These are phyloP conservation scores for Gossypium lobatum DNA, from an alignment of 441 rosid genomes.

Conservation along the genomic window DNA sequence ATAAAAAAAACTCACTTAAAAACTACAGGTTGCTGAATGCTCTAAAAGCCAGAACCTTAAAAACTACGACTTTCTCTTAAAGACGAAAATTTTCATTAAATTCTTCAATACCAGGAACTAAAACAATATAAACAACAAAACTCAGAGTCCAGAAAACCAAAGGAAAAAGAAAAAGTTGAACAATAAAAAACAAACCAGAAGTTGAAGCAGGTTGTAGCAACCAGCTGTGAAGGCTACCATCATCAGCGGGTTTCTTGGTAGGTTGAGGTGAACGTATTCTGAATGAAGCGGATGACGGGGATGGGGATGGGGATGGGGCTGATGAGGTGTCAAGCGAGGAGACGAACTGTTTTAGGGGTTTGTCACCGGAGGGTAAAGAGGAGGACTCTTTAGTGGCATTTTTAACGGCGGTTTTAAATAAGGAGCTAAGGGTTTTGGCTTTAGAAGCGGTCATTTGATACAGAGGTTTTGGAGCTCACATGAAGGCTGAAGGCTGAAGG, in stretches of 20 bases:
- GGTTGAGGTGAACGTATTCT: slow-evolving; percentile 3
- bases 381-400: background rate
- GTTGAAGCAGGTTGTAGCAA: slow-evolving; percentile 3
- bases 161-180: background rate
- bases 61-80: background rate
- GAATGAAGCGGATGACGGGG: background rate
- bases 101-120: background rate
- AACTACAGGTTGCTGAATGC: background rate
- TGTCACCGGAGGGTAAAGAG: slow-evolving; percentile 2
- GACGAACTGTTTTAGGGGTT: slow-evolving; percentile 11
- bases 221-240: background rate
- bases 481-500: background rate
- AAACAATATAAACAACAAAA: slow-evolving; percentile 1
- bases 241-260: background rate
- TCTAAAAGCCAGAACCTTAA: background rate
- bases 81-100: background rate
- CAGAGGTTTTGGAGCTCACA: background rate
- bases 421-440: slow-evolving; percentile 13
- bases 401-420: slow-evolving; percentile 18
- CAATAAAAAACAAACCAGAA: slow-evolving; percentile 12
- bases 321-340: slow-evolving; percentile 15
- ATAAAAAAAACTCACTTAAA: background rate
- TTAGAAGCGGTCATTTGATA: slow-evolving; percentile 23
- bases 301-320: background rate
- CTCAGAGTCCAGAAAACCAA: slow-evolving; percentile 1